Base-by-base conservation (phyloP, 148 eudicot species). In the Nepenthes gracilis region DNA sequence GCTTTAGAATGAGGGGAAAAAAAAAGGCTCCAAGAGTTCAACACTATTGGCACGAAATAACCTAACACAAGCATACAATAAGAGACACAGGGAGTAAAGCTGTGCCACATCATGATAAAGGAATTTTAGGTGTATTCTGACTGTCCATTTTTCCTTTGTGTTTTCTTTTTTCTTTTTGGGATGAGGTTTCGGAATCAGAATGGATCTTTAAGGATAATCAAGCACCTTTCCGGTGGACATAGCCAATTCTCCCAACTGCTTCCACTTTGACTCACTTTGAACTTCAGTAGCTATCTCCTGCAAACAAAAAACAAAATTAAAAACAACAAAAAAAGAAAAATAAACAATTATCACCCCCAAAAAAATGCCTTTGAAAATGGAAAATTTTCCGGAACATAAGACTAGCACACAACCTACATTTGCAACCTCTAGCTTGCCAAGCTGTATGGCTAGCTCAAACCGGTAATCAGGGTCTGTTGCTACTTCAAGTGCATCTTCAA, bases 381-480 rank as follows among this genome's bases (percentile, higher is more conserved):
- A 49, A 10, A 23, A 33, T 38, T 63, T 10, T 4, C n/a, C 9
- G 38, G 13, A 61, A 61, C 8, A 50, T 35, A 23, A 23, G 11
- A 35, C 15, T 12, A 43, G 23, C 55, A 57, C 47, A 33, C 59
- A 35, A 65, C 64, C 65, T 72, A 83, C 99, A 87, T 84, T 69
- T 32, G 99, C 99, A 72, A 84, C 71, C 35, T 82, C 99, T 53
- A 86, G 81, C 75, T 78, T 88, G 57, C 99, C 92, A 36, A 93
- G 90, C 72, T 89, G 99, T 75, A 93, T 82, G 73, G 99, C 88
- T 59, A 93, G 83, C 63, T 89, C 99, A 93, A 93, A 93, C 81
- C 87, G 88, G 72, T 93, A 93, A 74, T 89, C 99, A 65, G 94
- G 95, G 61, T 93, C 99, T 59, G 96, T 93, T 53, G 99, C 99